Base-by-base conservation (phyloP, 257 asterid genomes). In the Paulownia fortunei region DNA sequence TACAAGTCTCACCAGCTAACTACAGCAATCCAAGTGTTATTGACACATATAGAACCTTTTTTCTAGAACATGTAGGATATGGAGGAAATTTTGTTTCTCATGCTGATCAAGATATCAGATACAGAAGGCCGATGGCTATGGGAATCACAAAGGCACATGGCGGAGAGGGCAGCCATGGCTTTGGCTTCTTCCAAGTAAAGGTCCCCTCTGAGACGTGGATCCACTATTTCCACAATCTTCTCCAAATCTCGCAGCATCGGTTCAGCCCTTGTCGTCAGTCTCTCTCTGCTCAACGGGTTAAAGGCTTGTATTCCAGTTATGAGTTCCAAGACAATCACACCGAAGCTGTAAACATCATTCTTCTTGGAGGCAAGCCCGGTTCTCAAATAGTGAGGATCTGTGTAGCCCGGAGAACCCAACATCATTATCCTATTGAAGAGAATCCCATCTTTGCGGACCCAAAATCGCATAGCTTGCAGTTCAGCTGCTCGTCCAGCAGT, bases 381-480 rank as follows among this genome's bases (percentile, higher is more conserved):
- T 69, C 87, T 78, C 58, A 92, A 37, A 60, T 89, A 92, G 79
- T 88, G 85, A 55, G 97, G 97, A 76, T 92, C 97, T 0, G 90
- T 73, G 83, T 92, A 92, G 2, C 97, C 97, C 0, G 94, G 96
- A 21, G 97, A 92, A 13, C 96, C 97, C 19, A 87, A 46, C 79
- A 92, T 86, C 81, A 46, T 61, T 13, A 64, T 80, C 12, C 73
- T 0, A 89, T 65, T 0, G 94, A 85, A 44, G 96, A 84, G 64
- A 88, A 90, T 21, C 90, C 92, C 89, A 85, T 84, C 72, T 81
- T 92, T 0, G 97, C 86, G 0, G 97, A 88, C 34, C 97, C 97
- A 32, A 92, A 88, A 81, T 92, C 97, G 73, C 97, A 92, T 49
- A 92, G 88, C 76, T 90, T 92, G 83, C 91, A 83, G 46, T 87